These are phyloP conservation scores for Rosa rugosa DNA, from an alignment of 306 rosid species.

Conservation along the genomic window DNA sequence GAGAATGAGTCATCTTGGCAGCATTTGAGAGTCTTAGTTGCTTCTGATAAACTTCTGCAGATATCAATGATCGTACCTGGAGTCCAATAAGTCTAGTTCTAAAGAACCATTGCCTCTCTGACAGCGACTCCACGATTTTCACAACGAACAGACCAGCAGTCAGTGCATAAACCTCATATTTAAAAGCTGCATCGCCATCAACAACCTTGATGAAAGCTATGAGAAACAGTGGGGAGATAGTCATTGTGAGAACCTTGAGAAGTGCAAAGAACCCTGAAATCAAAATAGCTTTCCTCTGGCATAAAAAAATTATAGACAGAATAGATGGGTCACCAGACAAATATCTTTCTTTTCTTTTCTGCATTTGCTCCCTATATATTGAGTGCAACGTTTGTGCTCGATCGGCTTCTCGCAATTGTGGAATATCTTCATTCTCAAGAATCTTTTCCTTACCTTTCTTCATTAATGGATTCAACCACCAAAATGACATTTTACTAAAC, in stretches of 20 bases:
- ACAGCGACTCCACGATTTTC: slow-evolving; percentile 22
- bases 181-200: no score
- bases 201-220: no score
- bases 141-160: slow-evolving; percentile 3
- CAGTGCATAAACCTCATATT: no score
- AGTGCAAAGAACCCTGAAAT: slow-evolving; percentile 20
- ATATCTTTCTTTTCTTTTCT: background rate
- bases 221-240: background rate
- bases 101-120: slow-evolving; percentile 25
- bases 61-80: slow-evolving; percentile 21
- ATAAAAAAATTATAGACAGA: slow-evolving; percentile 4
- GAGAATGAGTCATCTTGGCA: slow-evolving; percentile 23
- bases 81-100: slow-evolving; percentile 22
- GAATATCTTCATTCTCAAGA: slow-evolving; percentile 22
- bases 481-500: slow-evolving; percentile 22
- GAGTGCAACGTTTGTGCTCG: slow-evolving; percentile 11
- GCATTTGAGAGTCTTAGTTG: slow-evolving; percentile 21
- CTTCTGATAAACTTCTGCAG: slow-evolving; percentile 28
- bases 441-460: slow-evolving; percentile 25
- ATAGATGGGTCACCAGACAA: slow-evolving; percentile 7
- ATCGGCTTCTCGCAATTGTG: slow-evolving; percentile 18
- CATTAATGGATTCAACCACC: slow-evolving; percentile 41
- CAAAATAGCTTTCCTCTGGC: slow-evolving; percentile 7
- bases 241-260: slow-evolving; percentile 2
- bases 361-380: background rate